Evolutionary conservation across 768 basidiomycete species (phyloP).

Genomic region (Trametes elegans): DNA sequence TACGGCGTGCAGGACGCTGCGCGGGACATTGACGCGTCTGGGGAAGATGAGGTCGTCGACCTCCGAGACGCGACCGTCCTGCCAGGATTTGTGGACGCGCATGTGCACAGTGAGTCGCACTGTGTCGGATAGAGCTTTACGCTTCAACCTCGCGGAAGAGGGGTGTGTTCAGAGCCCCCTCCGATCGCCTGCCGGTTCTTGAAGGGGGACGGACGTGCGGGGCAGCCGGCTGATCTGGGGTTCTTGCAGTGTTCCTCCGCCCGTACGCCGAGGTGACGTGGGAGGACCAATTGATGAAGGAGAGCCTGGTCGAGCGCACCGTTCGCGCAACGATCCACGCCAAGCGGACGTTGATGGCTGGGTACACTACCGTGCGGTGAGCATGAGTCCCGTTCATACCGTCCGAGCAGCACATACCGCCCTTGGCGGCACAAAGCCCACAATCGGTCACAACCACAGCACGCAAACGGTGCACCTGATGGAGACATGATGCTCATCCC

Average conservation of each 20-base stretch:
- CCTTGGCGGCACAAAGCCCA: no score
- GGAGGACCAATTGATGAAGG: slow-evolving; percentile 60
- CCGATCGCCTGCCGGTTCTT: neutral
- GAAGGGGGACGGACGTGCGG: neutral
- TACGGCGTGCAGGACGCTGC: neutral
- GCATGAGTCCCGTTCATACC: neutral
- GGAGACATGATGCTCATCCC: neutral
- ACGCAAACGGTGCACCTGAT: no score
- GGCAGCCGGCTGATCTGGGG: neutral
- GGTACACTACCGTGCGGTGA: slow-evolving; percentile 62
- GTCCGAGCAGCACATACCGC: neutral
- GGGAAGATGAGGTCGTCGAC: slow-evolving; percentile 56
- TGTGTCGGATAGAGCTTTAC: neutral
- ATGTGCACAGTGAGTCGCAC: slow-evolving; percentile 51
- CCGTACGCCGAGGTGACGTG: slow-evolving; percentile 59
- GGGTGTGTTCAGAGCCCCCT: no score
- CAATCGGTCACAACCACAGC: no score
- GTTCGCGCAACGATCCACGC: slow-evolving; percentile 62
- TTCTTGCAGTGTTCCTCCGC: slow-evolving; percentile 53
- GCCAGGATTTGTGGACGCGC: slow-evolving; percentile 57
- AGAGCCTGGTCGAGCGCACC: slow-evolving; percentile 55
- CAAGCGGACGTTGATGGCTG: slow-evolving; percentile 53
- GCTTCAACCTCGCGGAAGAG: no score
- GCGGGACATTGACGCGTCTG: slow-evolving; percentile 38
- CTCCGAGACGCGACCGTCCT: slow-evolving; percentile 37